Conservation (phyloP, 225 moss, liverwort and hornwort genomes). For the Asterella californica region DNA sequence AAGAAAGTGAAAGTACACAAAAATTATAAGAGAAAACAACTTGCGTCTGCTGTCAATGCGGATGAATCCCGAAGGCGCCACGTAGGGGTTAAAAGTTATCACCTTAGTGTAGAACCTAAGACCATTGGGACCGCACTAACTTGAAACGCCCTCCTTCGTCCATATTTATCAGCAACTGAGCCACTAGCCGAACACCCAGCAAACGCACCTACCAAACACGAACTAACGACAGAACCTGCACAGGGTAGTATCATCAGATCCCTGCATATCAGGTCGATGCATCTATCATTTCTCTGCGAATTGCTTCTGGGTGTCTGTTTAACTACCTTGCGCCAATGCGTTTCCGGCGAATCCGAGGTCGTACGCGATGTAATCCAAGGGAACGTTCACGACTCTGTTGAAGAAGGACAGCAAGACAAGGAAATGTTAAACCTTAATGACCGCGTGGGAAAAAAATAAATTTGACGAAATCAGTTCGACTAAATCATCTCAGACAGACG, state of each 20-base stretch:
- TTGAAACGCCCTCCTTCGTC: constrained; percentile 73
- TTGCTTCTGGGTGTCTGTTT: neutral
- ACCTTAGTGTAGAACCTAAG: constrained; percentile 71
- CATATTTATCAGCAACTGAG: constrained; percentile 62
- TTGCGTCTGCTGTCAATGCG: neutral
- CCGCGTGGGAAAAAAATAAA: no score
- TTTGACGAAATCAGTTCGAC: no score
- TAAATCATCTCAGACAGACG: no score
- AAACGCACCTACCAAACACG: constrained; percentile 52
- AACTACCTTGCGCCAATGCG: constrained; percentile 62
- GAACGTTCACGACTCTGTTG: constrained; percentile 79
- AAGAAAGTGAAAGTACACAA: neutral
- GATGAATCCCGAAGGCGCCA: neutral
- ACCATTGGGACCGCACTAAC: constrained; percentile 75
- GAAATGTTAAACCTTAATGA: neutral
- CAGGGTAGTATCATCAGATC: neutral
- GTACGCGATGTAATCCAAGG: constrained; percentile 62
- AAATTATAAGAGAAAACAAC: neutral
- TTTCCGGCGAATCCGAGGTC: constrained; percentile 72
- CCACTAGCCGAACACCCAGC: constrained; percentile 75
- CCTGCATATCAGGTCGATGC: neutral
- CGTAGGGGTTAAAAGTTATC: neutral
- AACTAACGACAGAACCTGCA: constrained; percentile 57
- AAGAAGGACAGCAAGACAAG: neutral
- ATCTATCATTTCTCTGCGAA: neutral